Conservation (phyloP, 2,329 filamentous ascomycete genomes). For the Pseudogymnoascus sp. region DNA sequence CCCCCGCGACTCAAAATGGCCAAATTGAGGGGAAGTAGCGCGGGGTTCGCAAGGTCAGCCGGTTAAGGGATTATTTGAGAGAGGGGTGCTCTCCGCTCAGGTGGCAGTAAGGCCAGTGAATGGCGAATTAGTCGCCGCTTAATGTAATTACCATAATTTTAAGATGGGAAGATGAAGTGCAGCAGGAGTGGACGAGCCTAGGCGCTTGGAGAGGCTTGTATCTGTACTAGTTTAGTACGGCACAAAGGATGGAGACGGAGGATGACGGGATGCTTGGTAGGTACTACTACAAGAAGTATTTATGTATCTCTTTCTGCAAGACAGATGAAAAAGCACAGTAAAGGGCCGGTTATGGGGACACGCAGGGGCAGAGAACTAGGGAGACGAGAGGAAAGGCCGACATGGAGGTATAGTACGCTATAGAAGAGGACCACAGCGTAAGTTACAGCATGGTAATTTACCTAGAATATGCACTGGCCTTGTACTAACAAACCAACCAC, state of each 20-base stretch:
- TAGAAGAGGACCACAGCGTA: background rate
- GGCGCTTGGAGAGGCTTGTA: conserved; percentile 3
- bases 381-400: background rate
- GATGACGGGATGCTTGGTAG: background rate
- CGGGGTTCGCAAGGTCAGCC: conserved; percentile 4
- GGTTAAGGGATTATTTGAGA: background rate
- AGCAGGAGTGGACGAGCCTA: background rate
- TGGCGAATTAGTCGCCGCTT: background rate
- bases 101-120: background rate
- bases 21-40: background rate
- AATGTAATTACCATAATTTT: background rate
- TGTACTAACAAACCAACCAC: background rate
- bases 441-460: too few species aligned
- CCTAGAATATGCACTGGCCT: background rate
- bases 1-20: background rate
- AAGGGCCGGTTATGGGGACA: background rate
- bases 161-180: background rate
- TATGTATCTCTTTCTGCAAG: background rate
- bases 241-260: background rate
- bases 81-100: background rate
- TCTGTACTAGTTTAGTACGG: background rate
- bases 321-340: background rate
- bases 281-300: background rate
- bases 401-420: background rate
- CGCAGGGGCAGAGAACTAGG: background rate